Percentiles rank a stretch among this genome's conserved stretches.
Conservation (phyloP, 2,329 filamentous ascomycete species). For the Fusarium pilosicola region DNA sequence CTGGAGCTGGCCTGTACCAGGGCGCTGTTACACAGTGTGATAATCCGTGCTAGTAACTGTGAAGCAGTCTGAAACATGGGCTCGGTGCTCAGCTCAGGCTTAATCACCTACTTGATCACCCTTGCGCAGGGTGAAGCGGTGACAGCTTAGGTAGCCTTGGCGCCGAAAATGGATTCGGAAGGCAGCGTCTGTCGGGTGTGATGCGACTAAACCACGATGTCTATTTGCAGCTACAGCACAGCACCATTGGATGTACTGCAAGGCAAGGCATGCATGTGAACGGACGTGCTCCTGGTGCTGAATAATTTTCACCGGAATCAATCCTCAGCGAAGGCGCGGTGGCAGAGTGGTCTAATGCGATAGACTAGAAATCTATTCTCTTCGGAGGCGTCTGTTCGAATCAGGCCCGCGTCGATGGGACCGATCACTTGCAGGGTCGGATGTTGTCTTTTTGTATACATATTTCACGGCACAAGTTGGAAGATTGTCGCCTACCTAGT, state of each 20-base stretch:
- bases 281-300: not conserved
- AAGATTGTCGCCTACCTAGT: not conserved
- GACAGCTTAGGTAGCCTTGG: too few relatives aligned
- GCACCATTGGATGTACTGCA: not conserved
- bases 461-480: not conserved
- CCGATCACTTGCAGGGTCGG: not conserved
- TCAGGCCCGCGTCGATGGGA: slow-evolving; percentile 45
- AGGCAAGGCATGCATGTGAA: not conserved
- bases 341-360: slow-evolving; percentile 32
- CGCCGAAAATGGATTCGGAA: too few relatives aligned
- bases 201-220: not conserved
- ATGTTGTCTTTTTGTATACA: slow-evolving; percentile 2
- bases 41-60: too few relatives aligned
- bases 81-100: too few relatives aligned
- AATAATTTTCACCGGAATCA: not conserved
- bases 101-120: too few relatives aligned
- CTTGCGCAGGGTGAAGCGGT: too few relatives aligned
- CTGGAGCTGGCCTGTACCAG: too few relatives aligned
- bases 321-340: slow-evolving; percentile 30
- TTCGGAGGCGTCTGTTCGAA: slow-evolving; percentile 22
- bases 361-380: slow-evolving; percentile 50
- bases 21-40: too few relatives aligned
- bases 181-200: too few relatives aligned
- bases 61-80: too few relatives aligned
- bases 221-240: not conserved